A percentile compares a stretch with the other conserved stretches of the same genome.
Evolutionary conservation across 495 filamentous ascomycete species (phyloP).

Genomic region (Daldinia concentrica): DNA sequence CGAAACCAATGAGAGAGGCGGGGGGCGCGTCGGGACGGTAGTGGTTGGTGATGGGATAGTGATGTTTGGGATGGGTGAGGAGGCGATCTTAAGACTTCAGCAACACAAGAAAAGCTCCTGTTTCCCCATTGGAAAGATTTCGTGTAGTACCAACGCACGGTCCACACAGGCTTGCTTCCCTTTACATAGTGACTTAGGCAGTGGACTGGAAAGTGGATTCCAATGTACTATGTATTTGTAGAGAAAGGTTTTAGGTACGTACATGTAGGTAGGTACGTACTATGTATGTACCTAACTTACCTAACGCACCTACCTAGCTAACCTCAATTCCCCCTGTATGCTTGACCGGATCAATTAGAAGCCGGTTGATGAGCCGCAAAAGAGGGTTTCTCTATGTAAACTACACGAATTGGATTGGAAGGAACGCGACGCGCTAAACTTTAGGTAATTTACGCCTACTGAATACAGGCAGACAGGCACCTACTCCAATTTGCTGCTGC

Average conservation of each 20-base stretch:
- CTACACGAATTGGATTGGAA: too few relatives aligned
- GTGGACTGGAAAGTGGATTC: too few relatives aligned
- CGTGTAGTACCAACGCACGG: constrained; percentile 35
- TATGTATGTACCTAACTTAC: too few relatives aligned
- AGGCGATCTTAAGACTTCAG: constrained; percentile 26
- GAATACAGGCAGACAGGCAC: not conserved
- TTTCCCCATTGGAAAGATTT: constrained; percentile 46
- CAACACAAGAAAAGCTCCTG: constrained; percentile 34
- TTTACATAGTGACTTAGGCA: not conserved
- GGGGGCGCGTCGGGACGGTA: constrained; percentile 6
- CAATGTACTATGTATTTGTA: too few relatives aligned
- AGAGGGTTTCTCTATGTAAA: not conserved
- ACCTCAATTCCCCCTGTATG: not conserved
- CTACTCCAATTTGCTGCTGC: not conserved
- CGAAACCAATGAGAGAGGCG: not conserved
- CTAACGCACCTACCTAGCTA: too few relatives aligned
- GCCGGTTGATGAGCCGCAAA: constrained; percentile 21
- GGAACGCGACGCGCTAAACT: too few relatives aligned
- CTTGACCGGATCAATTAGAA: constrained; percentile 21
- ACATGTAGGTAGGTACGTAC: too few relatives aligned
- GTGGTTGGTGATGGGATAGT: constrained; percentile 12
- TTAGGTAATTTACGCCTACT: not conserved
- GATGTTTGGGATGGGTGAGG: constrained; percentile 30
- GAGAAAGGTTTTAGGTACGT: not conserved
- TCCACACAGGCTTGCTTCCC: constrained; percentile 7